phyloP scores from a whole-genome alignment of 2,329 filamentous ascomycete genomes.

The Amesomyces nigricolor region DNA sequence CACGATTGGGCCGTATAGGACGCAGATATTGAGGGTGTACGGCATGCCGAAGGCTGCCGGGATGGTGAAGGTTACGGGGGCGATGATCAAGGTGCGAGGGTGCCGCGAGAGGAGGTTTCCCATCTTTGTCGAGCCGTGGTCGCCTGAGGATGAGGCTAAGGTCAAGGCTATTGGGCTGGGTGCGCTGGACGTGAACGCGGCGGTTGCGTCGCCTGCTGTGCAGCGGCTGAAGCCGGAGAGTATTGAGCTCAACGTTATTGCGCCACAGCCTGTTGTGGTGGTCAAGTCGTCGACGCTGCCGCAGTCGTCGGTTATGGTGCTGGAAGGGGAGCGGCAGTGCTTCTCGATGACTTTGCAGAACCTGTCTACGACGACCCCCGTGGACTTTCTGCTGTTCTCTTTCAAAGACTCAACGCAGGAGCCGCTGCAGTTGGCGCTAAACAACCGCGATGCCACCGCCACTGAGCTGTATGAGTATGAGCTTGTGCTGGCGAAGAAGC shows the following conservation, averaged over 20 bases:
- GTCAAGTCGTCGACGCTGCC: slow-evolving; percentile 72
- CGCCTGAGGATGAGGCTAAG: slow-evolving; percentile 61
- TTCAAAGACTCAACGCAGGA: slow-evolving; percentile 84
- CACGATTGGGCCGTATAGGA: slow-evolving; percentile 72
- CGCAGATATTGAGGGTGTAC: slow-evolving; percentile 68
- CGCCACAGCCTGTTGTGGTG: slow-evolving; percentile 68
- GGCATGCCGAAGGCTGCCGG: slow-evolving; percentile 65
- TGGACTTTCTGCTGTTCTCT: slow-evolving; percentile 80
- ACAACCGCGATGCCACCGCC: slow-evolving; percentile 68
- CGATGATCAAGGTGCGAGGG: slow-evolving; percentile 70
- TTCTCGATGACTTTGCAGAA: slow-evolving; percentile 82
- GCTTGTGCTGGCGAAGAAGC: slow-evolving; percentile 67
- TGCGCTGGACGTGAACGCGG: slow-evolving; percentile 46
- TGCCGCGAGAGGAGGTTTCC: slow-evolving; percentile 80
- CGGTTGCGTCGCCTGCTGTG: slow-evolving; percentile 33
- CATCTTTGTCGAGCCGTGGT: slow-evolving; percentile 75
- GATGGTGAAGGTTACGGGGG: slow-evolving; percentile 68
- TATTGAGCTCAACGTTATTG: slow-evolving; percentile 68
- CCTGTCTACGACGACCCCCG: slow-evolving; percentile 60
- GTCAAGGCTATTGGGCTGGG: slow-evolving; percentile 68
- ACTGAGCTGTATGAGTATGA: slow-evolving; percentile 84
- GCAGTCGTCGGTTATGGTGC: slow-evolving; percentile 82
- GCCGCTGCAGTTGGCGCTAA: slow-evolving; percentile 67
- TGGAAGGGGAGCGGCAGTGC: slow-evolving; percentile 77
- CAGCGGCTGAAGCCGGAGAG: slow-evolving; percentile 41